A percentile compares a stretch with the other conserved stretches of the same genome.
These are phyloP conservation scores for Staphylotrichum longicolle DNA, from an alignment of 495 filamentous ascomycete species.

Conservation along the genomic window DNA sequence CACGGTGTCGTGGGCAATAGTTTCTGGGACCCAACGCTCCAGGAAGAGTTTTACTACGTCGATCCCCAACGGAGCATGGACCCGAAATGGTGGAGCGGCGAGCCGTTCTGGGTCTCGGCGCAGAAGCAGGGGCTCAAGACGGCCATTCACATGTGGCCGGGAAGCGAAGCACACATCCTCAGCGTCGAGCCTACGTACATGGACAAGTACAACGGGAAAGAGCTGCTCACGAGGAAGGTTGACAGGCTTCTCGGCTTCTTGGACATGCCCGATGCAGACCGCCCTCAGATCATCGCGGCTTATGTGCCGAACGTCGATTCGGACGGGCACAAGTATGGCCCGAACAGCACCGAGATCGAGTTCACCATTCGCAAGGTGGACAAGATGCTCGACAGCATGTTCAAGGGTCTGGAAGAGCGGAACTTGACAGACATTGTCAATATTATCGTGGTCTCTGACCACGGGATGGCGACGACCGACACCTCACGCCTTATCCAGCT, in stretches of 20 bases:
- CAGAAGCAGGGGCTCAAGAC: constrained; percentile 71
- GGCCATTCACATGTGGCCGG: constrained; percentile 98
- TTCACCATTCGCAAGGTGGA: constrained; percentile 73
- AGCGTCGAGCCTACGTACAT: constrained; percentile 67
- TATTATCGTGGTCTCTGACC: constrained; percentile 95
- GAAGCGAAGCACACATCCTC: constrained; percentile 77
- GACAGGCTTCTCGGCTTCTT: constrained; percentile 73
- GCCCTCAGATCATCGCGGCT: constrained; percentile 88
- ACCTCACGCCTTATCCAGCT: constrained; percentile 80
- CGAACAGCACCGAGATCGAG: constrained; percentile 88
- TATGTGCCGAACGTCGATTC: constrained; percentile 91
- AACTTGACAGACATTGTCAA: constrained; percentile 90
- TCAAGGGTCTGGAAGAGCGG: constrained; percentile 71
- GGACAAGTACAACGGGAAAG: constrained; percentile 79
- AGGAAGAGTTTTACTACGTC: constrained; percentile 85
- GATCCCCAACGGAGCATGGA: constrained; percentile 68
- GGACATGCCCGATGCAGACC: constrained; percentile 71
- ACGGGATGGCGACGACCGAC: constrained; percentile 95
- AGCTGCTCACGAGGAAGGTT: constrained; percentile 70
- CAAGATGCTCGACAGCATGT: constrained; percentile 69
- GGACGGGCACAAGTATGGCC: constrained; percentile 83
- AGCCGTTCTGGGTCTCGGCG: constrained; percentile 91
- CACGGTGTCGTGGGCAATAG: constrained; percentile 93
- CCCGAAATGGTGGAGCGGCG: constrained; percentile 88
- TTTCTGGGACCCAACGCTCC: constrained; percentile 78